Percentiles rank a stretch among this genome's conserved stretches.
Evolutionary conservation across 148 eudicot genomes (phyloP).

Genomic region (Chenopodium formosanum): DNA sequence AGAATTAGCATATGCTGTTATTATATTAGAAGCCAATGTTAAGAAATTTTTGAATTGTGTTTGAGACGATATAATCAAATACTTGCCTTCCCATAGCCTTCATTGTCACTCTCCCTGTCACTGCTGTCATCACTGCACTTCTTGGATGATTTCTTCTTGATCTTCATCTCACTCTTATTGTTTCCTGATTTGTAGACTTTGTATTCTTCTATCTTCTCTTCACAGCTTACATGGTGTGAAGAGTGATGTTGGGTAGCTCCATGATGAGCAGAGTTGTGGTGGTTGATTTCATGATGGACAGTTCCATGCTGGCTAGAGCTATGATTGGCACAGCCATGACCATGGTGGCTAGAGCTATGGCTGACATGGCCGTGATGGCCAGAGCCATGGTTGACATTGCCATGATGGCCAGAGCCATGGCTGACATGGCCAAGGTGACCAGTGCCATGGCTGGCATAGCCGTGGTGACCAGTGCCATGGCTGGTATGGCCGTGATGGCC

Average conservation of each 20-base stretch:
- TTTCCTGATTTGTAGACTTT: conserved; percentile 17
- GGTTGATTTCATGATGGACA: conserved; percentile 10
- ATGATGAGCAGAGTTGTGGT: neutral
- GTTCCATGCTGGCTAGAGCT: neutral
- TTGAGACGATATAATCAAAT: neutral
- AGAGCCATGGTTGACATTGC: neutral
- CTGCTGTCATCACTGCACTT: conserved; percentile 20
- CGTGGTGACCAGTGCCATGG: neutral
- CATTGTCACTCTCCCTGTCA: conserved; percentile 25
- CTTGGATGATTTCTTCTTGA: conserved; percentile 32
- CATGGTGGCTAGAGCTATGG: neutral
- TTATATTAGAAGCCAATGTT: neutral
- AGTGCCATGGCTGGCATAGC: neutral
- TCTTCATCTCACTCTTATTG: conserved; percentile 6
- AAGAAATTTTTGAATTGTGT: neutral
- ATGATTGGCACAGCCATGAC: neutral
- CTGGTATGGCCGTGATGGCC: neutral
- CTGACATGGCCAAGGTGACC: neutral
- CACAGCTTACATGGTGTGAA: conserved; percentile 8
- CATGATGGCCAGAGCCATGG: neutral
- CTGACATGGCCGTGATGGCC: neutral
- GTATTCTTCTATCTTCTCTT: conserved; percentile 22
- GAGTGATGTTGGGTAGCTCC: conserved; percentile 7
- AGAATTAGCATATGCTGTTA: neutral
- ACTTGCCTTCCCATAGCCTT: conserved; percentile 23